Conservation (phyloP, 352 stramenopile species). For the Peronospora destructor region DNA sequence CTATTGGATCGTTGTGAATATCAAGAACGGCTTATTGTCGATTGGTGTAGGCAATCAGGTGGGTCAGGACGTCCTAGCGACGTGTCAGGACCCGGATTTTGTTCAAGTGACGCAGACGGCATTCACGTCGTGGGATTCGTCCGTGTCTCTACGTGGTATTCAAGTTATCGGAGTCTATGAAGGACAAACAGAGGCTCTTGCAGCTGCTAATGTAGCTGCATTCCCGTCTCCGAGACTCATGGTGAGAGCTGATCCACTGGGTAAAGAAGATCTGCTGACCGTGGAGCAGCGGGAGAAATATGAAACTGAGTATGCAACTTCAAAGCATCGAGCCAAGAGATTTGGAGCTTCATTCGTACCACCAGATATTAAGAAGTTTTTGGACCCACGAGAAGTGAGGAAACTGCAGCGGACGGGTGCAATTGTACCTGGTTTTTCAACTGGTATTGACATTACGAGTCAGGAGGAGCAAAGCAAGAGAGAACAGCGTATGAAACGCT, state of each 20-base stretch:
- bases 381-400: slow-evolving; percentile 71
- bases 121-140: slow-evolving; percentile 64
- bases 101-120: slow-evolving; percentile 37
- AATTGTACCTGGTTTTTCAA: slow-evolving; percentile 52
- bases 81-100: slow-evolving; percentile 36
- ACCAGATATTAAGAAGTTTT: slow-evolving; percentile 66
- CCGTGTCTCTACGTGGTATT: slow-evolving; percentile 44
- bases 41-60: slow-evolving; percentile 46
- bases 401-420: slow-evolving; percentile 67
- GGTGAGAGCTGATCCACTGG: slow-evolving; percentile 52
- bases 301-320: slow-evolving; percentile 34
- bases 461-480: slow-evolving; percentile 58
- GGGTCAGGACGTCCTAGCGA: slow-evolving; percentile 52
- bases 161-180: slow-evolving; percentile 32
- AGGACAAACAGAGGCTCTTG: slow-evolving; percentile 20
- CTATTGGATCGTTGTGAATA: slow-evolving; percentile 65
- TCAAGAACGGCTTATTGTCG: slow-evolving; percentile 27
- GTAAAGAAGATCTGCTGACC: slow-evolving; percentile 52
- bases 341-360: slow-evolving; percentile 61
- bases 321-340: slow-evolving; percentile 46
- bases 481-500: slow-evolving; percentile 71
- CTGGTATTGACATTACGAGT: slow-evolving; percentile 65
- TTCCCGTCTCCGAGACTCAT: slow-evolving; percentile 43
- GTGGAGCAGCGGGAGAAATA: slow-evolving; percentile 45
- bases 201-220: slow-evolving; percentile 28